phyloP scores from a whole-genome alignment of 2,329 filamentous ascomycete species.

The Chaetomiaceae sp. region DNA sequence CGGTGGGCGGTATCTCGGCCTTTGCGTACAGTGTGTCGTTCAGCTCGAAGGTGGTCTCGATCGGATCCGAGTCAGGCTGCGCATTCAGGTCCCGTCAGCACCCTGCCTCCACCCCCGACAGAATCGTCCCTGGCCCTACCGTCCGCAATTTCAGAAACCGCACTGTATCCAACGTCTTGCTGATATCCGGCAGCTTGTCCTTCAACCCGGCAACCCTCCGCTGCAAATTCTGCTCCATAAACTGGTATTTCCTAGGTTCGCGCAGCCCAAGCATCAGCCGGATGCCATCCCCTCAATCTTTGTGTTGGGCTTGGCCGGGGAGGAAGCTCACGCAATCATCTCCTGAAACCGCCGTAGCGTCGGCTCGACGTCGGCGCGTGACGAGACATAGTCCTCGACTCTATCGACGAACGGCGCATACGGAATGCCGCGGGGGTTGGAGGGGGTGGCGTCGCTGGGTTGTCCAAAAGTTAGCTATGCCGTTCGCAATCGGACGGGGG shows the following conservation, averaged over 20 bases:
- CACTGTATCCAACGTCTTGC: slow-evolving; percentile 91
- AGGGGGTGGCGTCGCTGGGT: slow-evolving; percentile 49
- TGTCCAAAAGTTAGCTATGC: not conserved
- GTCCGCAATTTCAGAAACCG: slow-evolving; percentile 74
- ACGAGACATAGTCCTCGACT: slow-evolving; percentile 81
- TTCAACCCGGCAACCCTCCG: slow-evolving; percentile 74
- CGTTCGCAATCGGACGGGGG: no score
- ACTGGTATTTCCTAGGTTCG: slow-evolving; percentile 82
- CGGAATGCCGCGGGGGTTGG: slow-evolving; percentile 80
- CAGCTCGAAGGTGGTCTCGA: slow-evolving; percentile 91
- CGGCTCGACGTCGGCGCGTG: slow-evolving; percentile 72
- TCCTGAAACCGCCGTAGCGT: slow-evolving; percentile 83
- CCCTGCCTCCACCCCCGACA: not conserved
- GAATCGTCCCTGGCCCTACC: slow-evolving; percentile 38
- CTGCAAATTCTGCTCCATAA: slow-evolving; percentile 95
- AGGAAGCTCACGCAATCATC: slow-evolving; percentile 73
- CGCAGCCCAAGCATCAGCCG: slow-evolving; percentile 9
- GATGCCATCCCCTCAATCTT: not conserved
- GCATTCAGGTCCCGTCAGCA: slow-evolving; percentile 2
- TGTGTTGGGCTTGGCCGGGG: slow-evolving; percentile 13
- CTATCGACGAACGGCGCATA: slow-evolving; percentile 81
- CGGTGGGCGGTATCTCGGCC: slow-evolving; percentile 72
- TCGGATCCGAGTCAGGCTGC: slow-evolving; percentile 56
- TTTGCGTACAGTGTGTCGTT: slow-evolving; percentile 95
- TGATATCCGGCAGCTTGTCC: slow-evolving; percentile 96